Percentiles rank a stretch among this genome's conserved stretches.
Conservation (phyloP, 2,329 filamentous ascomycete genomes). For the Malbranchea cinnamomea region DNA sequence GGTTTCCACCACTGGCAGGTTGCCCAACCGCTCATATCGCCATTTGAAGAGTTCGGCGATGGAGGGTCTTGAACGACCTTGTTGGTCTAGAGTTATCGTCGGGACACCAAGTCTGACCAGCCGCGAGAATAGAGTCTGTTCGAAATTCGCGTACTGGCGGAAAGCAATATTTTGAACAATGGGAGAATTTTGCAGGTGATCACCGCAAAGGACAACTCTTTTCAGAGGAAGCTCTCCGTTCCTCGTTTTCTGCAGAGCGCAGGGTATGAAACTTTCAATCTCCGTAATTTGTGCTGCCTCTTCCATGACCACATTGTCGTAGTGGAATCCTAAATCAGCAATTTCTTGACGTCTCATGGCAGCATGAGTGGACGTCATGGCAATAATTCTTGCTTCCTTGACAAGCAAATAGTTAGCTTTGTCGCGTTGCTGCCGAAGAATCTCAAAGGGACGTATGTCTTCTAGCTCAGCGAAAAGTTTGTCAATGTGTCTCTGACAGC, state of each 20-base stretch:
- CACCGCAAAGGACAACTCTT: constrained; percentile 80
- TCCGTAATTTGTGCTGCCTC: constrained; percentile 97
- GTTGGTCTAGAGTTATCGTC: constrained; percentile 74
- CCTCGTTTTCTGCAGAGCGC: constrained; percentile 74
- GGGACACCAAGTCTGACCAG: constrained; percentile 88
- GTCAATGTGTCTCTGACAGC: constrained; percentile 76
- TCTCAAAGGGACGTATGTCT: constrained; percentile 89
- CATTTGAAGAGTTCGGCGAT: constrained; percentile 86
- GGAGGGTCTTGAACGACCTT: constrained; percentile 75
- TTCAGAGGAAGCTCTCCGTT: constrained; percentile 63
- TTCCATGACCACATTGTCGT: constrained; percentile 97
- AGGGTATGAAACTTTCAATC: constrained; percentile 88
- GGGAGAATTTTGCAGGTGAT: constrained; percentile 93
- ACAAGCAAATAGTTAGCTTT: constrained; percentile 92
- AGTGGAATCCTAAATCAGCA: constrained; percentile 80
- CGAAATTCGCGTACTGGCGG: constrained; percentile 85
- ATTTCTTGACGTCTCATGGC: constrained; percentile 90
- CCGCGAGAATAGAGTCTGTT: constrained; percentile 87
- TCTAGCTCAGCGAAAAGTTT: constrained; percentile 86
- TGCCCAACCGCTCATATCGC: constrained; percentile 71
- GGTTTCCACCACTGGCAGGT: constrained; percentile 58
- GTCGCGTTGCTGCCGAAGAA: constrained; percentile 72
- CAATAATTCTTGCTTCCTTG: constrained; percentile 92
- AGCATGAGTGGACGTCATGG: constrained; percentile 97
- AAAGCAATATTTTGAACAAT: constrained; percentile 91